A percentile compares a stretch with the other conserved stretches of the same genome.
These are phyloP conservation scores for Salix arbutifolia DNA, from an alignment of 345 rosid species.

Conservation along the genomic window DNA sequence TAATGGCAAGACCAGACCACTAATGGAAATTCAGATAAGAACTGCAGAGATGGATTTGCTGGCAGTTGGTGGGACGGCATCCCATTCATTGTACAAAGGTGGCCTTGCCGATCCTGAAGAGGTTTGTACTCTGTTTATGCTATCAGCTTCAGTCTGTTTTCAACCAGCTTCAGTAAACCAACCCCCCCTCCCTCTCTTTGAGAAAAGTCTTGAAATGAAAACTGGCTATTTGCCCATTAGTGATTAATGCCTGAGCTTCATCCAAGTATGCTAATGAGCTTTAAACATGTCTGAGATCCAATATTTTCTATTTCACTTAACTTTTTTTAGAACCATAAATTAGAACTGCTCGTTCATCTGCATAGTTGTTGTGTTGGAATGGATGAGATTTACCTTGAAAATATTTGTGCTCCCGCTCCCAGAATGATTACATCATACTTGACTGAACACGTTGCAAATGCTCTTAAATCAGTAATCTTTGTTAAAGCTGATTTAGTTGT, in stretches of 20 bases:
- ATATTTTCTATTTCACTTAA: background rate
- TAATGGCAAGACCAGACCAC: slow-evolving; percentile 49
- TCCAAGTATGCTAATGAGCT: background rate
- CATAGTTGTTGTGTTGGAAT: background rate
- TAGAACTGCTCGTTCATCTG: background rate
- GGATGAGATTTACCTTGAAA: background rate
- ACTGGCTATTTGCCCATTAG: background rate
- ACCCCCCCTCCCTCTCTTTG: too few relatives aligned
- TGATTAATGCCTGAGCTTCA: too few relatives aligned
- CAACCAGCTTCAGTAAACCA: background rate
- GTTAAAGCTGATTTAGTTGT: background rate
- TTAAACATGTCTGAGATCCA: background rate
- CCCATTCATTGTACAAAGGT: slow-evolving; percentile 84
- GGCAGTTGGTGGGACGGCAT: slow-evolving; percentile 81
- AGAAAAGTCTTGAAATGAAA: background rate
- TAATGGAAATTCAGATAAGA: slow-evolving; percentile 90
- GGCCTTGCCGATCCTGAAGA: slow-evolving; percentile 86
- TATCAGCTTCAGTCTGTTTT: background rate
- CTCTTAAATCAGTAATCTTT: background rate
- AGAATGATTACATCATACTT: background rate
- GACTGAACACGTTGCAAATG: background rate
- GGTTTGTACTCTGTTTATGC: slow-evolving; percentile 33
- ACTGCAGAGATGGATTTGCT: slow-evolving; percentile 74
- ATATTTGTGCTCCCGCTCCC: too few relatives aligned
- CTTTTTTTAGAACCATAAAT: background rate